Conservation (phyloP, 176 grass and related monocot genomes). For the Avena atlantica region DNA sequence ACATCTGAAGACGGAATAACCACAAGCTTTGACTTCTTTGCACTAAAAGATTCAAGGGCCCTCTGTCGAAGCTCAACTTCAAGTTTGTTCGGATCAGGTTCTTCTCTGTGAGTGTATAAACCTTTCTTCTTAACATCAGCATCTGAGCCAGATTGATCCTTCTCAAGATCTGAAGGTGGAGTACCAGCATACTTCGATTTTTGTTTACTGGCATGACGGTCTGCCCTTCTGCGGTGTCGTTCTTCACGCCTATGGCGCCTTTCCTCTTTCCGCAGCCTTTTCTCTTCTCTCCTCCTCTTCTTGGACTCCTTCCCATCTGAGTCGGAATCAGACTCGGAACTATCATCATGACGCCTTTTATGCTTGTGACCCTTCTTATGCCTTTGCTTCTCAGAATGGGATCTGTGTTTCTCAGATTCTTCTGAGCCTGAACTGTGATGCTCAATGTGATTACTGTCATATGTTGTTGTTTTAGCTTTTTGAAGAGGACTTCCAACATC, state of each 20-base stretch:
- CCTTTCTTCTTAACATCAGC: conserved; percentile 54
- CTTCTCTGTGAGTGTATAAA: conserved; percentile 46
- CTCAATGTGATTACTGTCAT: conserved; percentile 37
- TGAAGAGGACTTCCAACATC: conserved; percentile 55
- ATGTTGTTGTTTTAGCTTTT: conserved; percentile 49
- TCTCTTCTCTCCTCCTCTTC: conserved; percentile 79
- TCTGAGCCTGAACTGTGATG: conserved; percentile 62
- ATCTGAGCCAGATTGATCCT: conserved; percentile 53
- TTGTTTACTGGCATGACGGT: conserved; percentile 58
- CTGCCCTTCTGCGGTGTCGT: conserved; percentile 62
- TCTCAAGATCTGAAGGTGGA: conserved; percentile 57
- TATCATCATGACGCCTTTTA: conserved; percentile 65
- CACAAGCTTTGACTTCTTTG: conserved; percentile 61
- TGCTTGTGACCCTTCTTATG: conserved; percentile 71
- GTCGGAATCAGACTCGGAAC: conserved; percentile 63
- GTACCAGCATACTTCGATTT: conserved; percentile 47
- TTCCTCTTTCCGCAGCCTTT: conserved; percentile 81
- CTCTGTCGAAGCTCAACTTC: conserved; percentile 88
- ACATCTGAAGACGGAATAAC: conserved; percentile 48
- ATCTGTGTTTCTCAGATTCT: conserved; percentile 55
- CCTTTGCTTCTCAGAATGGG: conserved; percentile 62
- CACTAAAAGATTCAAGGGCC: conserved; percentile 85
- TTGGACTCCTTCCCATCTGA: conserved; percentile 65
- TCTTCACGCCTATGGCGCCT: conserved; percentile 75
- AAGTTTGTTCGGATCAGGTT: conserved; percentile 71